Conservation (phyloP, 1,284 basidiomycete species). For the Ganoderma lucidum region DNA sequence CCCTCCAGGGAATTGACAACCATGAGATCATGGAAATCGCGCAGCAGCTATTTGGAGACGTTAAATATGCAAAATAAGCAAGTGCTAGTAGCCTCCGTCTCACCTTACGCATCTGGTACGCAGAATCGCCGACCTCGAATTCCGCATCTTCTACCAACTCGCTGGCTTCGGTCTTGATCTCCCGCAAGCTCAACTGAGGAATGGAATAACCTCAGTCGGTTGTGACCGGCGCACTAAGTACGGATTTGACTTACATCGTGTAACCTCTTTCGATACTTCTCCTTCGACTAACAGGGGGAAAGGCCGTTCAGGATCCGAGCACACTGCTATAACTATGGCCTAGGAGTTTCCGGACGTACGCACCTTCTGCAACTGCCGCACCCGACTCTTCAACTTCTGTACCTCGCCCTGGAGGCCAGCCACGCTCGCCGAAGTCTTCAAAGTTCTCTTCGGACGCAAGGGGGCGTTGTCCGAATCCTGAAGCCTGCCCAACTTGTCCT, state of each 20-base stretch:
- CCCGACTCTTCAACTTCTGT: constrained; percentile 35
- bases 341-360: not conserved
- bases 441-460: constrained; percentile 39
- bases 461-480: constrained; percentile 37
- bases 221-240: not conserved
- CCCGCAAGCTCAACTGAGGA: constrained; percentile 46
- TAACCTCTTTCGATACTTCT: constrained; percentile 42
- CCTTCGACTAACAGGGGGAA: constrained; percentile 30
- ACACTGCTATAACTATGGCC: not conserved
- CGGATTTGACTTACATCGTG: constrained; percentile 34
- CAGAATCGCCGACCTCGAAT: constrained; percentile 43
- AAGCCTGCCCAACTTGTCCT: constrained; percentile 38
- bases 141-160: constrained; percentile 44
- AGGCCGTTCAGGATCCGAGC: not conserved
- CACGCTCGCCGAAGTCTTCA: constrained; percentile 28
- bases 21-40: constrained; percentile 51
- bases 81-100: not conserved
- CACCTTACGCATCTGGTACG: constrained; percentile 53
- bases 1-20: constrained; percentile 49
- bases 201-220: not conserved
- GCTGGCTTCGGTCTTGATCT: constrained; percentile 48
- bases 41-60: constrained; percentile 47
- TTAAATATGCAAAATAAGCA: constrained; percentile 5
- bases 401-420: constrained; percentile 37
- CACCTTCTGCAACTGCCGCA: constrained; percentile 42